Percentiles rank a stretch among this genome's conserved stretches.
Conservation (phyloP, 306 rosid species). For the Lathyrus oleraceus region DNA sequence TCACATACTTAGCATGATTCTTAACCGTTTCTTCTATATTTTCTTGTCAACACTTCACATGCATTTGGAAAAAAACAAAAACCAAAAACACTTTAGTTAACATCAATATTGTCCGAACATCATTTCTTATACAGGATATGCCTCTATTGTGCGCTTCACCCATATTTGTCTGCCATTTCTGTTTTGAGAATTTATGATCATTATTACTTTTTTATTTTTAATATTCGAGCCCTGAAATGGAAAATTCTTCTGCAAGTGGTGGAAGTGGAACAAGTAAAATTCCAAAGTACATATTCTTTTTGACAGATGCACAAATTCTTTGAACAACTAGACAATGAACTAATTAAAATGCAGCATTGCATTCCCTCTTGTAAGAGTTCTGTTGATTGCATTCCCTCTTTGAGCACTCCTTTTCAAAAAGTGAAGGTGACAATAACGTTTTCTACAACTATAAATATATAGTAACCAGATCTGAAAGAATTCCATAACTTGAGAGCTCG, state of each 20-base stretch:
- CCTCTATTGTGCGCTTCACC: background rate
- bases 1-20: too few relatives aligned
- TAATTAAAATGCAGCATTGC: background rate
- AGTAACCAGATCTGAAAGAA: background rate
- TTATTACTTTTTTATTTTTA: background rate
- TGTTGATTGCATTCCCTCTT: background rate
- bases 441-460: background rate
- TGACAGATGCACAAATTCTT: background rate
- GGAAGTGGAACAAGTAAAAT: background rate
- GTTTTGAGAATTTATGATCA: background rate
- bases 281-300: background rate
- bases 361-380: background rate
- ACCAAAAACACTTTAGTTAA: too few relatives aligned
- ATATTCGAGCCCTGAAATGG: background rate
- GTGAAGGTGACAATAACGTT: too few relatives aligned
- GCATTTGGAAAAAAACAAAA: too few relatives aligned
- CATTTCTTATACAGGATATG: too few relatives aligned
- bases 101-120: too few relatives aligned
- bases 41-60: too few relatives aligned
- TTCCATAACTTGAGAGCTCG: background rate
- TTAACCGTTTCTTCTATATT: too few relatives aligned
- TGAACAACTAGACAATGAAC: background rate
- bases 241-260: slow-evolving; percentile 1
- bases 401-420: too few relatives aligned
- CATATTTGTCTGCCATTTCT: background rate